A percentile compares a stretch with the other conserved stretches of the same genome.
Evolutionary conservation across 305 asterid species (phyloP).

Genomic region (Fraxinus albicans): DNA sequence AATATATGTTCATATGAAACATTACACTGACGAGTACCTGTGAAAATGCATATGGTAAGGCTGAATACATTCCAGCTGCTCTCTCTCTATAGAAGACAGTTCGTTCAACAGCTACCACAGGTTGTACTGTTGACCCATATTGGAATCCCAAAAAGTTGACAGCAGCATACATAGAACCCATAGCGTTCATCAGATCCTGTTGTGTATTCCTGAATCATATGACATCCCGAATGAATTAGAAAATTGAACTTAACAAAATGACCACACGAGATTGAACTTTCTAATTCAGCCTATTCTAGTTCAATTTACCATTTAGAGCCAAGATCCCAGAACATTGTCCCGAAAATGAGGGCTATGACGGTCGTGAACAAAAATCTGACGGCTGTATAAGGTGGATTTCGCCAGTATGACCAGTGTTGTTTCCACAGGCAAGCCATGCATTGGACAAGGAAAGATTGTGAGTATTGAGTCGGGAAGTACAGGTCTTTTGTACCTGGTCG

Average conservation of each 20-base stretch:
- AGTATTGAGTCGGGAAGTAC: slow-evolving; percentile 35
- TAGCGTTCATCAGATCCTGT: slow-evolving; percentile 56
- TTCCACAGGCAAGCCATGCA: slow-evolving; percentile 61
- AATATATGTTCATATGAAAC: neutral
- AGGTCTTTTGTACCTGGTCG: slow-evolving; percentile 47
- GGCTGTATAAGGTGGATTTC: slow-evolving; percentile 57
- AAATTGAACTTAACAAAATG: neutral
- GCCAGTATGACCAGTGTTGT: slow-evolving; percentile 58
- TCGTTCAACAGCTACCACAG: slow-evolving; percentile 58
- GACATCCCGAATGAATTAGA: neutral
- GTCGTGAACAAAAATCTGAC: slow-evolving; percentile 46
- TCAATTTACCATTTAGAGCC: slow-evolving; percentile 42
- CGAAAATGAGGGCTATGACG: slow-evolving; percentile 42
- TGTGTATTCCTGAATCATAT: slow-evolving; percentile 32
- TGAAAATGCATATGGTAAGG: slow-evolving; percentile 59
- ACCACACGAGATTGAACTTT: neutral
- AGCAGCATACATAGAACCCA: slow-evolving; percentile 59
- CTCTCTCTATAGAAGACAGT: slow-evolving; percentile 63
- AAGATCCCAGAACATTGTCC: slow-evolving; percentile 56
- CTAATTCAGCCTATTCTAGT: neutral
- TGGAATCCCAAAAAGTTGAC: slow-evolving; percentile 51
- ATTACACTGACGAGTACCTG: slow-evolving; percentile 29
- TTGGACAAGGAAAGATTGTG: slow-evolving; percentile 47
- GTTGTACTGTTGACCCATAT: slow-evolving; percentile 57
- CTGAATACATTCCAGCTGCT: slow-evolving; percentile 73